phyloP scores from a whole-genome alignment of 306 rosid species.

The Astragalus membranaceus region DNA sequence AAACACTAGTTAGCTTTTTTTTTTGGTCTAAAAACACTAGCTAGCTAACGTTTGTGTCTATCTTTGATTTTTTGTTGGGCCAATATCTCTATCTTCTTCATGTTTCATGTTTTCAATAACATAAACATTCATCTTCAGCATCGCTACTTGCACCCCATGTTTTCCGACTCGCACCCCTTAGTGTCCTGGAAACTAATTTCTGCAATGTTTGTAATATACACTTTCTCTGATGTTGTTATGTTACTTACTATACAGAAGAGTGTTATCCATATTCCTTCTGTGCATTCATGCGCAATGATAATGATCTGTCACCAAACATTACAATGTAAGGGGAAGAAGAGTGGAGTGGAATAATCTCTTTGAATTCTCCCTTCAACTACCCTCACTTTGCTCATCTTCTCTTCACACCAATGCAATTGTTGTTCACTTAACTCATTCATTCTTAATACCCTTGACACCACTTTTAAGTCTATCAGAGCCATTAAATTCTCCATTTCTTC shows the following conservation, averaged over 20 bases:
- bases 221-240: no score
- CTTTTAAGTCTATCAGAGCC: constrained; percentile 71
- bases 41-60: constrained; percentile 17
- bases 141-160: no score
- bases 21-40: not conserved
- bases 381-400: constrained; percentile 83
- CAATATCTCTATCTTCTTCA: no score
- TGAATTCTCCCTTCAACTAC: constrained; percentile 60
- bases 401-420: constrained; percentile 90
- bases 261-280: not conserved
- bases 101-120: no score
- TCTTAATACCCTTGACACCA: constrained; percentile 80
- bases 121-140: no score
- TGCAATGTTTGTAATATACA: no score
- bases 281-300: not conserved
- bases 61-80: no score
- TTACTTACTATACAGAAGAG: no score
- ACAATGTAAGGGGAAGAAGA: constrained; percentile 68
- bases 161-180: no score
- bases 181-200: no score
- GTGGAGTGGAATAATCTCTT: constrained; percentile 77
- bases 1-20: not conserved
- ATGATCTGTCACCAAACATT: not conserved
- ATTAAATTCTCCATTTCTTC: constrained; percentile 75
- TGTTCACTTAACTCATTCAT: constrained; percentile 57